Percentiles rank a stretch among this genome's conserved stretches.
phyloP scores from a whole-genome alignment of 1,284 basidiomycete genomes.

The Blastosporella zonata region DNA sequence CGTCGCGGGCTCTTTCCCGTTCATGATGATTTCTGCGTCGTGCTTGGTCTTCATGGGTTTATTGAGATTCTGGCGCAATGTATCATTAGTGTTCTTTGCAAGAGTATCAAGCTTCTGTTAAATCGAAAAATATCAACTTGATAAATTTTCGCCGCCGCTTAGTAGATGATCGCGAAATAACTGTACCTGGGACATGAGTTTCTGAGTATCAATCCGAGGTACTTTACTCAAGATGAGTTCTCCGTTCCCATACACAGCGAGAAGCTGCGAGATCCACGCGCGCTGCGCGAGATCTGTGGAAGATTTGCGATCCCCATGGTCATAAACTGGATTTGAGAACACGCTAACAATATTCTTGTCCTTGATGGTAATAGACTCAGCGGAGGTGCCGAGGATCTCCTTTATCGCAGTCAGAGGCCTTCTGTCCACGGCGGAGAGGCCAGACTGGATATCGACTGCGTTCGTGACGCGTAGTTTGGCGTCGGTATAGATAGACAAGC shows the following conservation, averaged over 20 bases:
- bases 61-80: conserved; percentile 43
- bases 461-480: conserved; percentile 34
- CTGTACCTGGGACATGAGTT: conserved; percentile 34
- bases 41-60: conserved; percentile 43
- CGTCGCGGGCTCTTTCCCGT: conserved; percentile 21
- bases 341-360: conserved; percentile 38
- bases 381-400: conserved; percentile 36
- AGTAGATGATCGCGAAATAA: not conserved
- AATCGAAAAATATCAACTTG: not conserved
- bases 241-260: conserved; percentile 35
- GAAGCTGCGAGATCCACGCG: conserved; percentile 54
- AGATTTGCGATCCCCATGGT: conserved; percentile 26
- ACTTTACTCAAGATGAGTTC: conserved; percentile 35
- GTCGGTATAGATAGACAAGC: conserved; percentile 38
- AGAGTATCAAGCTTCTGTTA: conserved; percentile 39
- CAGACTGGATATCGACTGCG: conserved; percentile 59
- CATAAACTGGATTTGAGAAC: conserved; percentile 40
- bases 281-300: conserved; percentile 41
- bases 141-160: not conserved
- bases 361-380: conserved; percentile 25
- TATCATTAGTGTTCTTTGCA: conserved; percentile 47
- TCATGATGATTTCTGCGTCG: conserved; percentile 29
- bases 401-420: conserved; percentile 43
- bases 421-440: conserved; percentile 32
- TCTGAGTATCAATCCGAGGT: conserved; percentile 39